Evolutionary conservation across 305 asterid species (phyloP).

Genomic region (Solanum hybrid): DNA sequence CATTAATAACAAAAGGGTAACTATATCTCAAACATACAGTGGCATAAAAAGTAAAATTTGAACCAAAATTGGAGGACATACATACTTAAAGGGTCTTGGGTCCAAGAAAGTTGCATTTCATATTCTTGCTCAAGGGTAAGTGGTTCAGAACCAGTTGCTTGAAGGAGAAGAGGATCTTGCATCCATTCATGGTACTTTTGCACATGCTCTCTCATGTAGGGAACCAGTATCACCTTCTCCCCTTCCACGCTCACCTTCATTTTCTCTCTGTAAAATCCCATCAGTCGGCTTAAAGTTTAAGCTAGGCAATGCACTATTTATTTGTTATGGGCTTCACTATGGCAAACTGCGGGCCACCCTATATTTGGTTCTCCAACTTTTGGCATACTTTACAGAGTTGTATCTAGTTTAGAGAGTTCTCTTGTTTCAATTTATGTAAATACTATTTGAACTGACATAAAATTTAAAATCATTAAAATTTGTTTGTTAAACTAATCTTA

Average conservation of each 20-base stretch:
- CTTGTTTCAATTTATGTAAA: no score
- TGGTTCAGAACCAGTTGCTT: constrained; percentile 91
- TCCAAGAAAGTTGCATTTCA: constrained; percentile 82
- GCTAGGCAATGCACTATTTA: background rate
- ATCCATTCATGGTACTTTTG: constrained; percentile 81
- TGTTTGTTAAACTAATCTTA: no score
- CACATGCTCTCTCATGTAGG: constrained; percentile 88
- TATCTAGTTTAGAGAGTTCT: no score
- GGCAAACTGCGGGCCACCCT: background rate
- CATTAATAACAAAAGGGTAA: background rate
- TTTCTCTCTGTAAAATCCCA: background rate
- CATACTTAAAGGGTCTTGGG: constrained; percentile 71
- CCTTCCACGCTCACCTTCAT: constrained; percentile 70
- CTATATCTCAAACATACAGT: background rate
- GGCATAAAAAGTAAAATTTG: background rate
- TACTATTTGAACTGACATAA: no score
- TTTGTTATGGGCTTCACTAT: background rate
- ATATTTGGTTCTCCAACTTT: background rate
- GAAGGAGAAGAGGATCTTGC: constrained; percentile 76
- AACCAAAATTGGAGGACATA: constrained; percentile 1
- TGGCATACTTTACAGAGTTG: no score
- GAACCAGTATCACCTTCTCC: constrained; percentile 64
- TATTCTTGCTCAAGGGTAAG: constrained; percentile 72
- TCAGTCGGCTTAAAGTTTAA: background rate
- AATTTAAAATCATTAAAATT: no score